Evolutionary conservation across 1,284 basidiomycete genomes (phyloP).

Genomic region (Exobasidium rhododendri): DNA sequence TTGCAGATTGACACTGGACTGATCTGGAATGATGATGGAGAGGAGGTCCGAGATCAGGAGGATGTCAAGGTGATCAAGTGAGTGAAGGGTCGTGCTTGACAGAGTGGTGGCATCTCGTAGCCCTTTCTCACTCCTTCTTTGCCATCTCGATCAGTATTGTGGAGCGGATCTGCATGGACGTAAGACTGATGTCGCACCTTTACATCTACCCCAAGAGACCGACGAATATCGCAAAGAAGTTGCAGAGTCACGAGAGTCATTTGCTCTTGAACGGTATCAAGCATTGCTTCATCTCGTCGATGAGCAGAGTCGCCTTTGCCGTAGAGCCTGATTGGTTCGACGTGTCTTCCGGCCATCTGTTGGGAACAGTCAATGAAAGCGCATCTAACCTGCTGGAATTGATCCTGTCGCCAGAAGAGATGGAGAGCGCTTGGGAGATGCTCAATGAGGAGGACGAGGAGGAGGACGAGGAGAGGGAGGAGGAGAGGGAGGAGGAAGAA

Average conservation of each 20-base stretch:
- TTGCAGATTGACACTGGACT: slow-evolving; percentile 12
- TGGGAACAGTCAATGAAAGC: slow-evolving; percentile 36
- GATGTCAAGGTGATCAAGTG: slow-evolving; percentile 3
- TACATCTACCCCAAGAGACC: slow-evolving; percentile 16
- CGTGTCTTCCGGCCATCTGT: background rate
- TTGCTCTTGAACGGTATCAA: slow-evolving; percentile 44
- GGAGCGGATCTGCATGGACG: slow-evolving; percentile 36
- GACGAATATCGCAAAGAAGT: slow-evolving; percentile 24
- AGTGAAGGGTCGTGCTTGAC: background rate
- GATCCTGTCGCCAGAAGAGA: slow-evolving; percentile 42
- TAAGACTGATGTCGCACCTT: slow-evolving; percentile 35
- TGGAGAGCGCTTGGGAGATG: slow-evolving; percentile 40
- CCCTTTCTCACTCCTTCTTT: background rate
- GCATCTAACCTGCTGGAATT: slow-evolving; percentile 42
- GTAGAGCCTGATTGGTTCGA: slow-evolving; percentile 42
- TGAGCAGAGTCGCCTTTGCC: slow-evolving; percentile 40
- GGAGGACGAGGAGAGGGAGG: background rate
- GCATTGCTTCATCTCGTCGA: slow-evolving; percentile 38
- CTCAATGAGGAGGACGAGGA: slow-evolving; percentile 18
- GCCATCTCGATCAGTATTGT: slow-evolving; percentile 10
- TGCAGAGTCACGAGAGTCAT: slow-evolving; percentile 34
- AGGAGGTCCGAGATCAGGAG: background rate
- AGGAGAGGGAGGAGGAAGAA: background rate
- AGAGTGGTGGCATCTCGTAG: background rate
- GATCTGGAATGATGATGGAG: slow-evolving; percentile 15